phyloP scores from a whole-genome alignment of 352 stramenopile species.

The Albugo candida region DNA sequence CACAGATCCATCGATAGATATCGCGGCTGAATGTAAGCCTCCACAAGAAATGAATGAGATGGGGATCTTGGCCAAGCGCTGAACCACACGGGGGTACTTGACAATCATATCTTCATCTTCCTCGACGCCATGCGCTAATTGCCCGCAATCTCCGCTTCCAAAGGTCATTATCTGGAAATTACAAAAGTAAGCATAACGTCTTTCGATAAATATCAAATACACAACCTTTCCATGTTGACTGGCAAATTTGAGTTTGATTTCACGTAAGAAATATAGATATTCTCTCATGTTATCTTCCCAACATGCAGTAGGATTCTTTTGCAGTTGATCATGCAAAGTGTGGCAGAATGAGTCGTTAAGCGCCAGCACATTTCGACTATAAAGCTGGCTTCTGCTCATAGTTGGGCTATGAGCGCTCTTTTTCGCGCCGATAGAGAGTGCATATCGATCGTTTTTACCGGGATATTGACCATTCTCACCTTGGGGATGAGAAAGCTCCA shows the following conservation, averaged over 20 bases:
- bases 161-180: slow-evolving; percentile 40
- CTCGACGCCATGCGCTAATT: slow-evolving; percentile 81
- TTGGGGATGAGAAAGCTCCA: slow-evolving; percentile 1
- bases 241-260: slow-evolving; percentile 39
- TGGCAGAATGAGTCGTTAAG: slow-evolving; percentile 49
- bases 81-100: slow-evolving; percentile 38
- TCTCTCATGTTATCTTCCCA: slow-evolving; percentile 68
- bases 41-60: slow-evolving; percentile 73
- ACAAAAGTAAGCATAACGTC: neutral
- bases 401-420: neutral
- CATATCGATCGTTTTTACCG: slow-evolving; percentile 1
- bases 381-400: slow-evolving; percentile 17
- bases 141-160: slow-evolving; percentile 82
- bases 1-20: slow-evolving; percentile 73
- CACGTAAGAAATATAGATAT: slow-evolving; percentile 48
- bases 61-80: slow-evolving; percentile 16
- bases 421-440: slow-evolving; percentile 2
- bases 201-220: neutral
- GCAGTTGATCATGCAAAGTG: slow-evolving; percentile 38
- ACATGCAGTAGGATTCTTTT: slow-evolving; percentile 33
- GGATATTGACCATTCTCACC: slow-evolving; percentile 1
- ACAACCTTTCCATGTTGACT: slow-evolving; percentile 16
- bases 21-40: slow-evolving; percentile 80
- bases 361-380: slow-evolving; percentile 29
- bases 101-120: slow-evolving; percentile 63